Evolutionary conservation across 2,329 filamentous ascomycete species (phyloP).

Genomic region (Botrytis deweyae): DNA sequence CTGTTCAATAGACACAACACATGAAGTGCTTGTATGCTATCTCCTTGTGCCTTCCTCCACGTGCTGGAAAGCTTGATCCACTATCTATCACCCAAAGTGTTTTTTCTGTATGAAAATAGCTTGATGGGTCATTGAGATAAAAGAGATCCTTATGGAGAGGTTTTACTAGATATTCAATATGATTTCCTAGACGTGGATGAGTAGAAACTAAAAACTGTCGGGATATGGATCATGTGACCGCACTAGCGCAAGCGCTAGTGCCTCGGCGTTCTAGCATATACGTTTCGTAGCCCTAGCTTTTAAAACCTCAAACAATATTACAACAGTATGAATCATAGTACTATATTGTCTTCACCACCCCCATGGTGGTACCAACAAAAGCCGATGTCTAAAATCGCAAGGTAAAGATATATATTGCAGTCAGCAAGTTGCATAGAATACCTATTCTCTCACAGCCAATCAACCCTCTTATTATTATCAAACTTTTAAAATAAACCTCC

Average conservation of each 20-base stretch:
- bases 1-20: not conserved
- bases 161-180: not conserved
- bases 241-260: too few relatives aligned
- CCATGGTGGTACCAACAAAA: too few relatives aligned
- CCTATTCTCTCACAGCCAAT: not conserved
- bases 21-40: not conserved
- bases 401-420: not conserved
- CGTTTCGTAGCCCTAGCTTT: too few relatives aligned
- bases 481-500: not conserved
- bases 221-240: too few relatives aligned
- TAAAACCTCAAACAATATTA: too few relatives aligned
- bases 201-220: not conserved
- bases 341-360: too few relatives aligned
- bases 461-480: not conserved
- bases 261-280: too few relatives aligned
- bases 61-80: too few relatives aligned
- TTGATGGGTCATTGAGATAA: not conserved
- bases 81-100: too few relatives aligned
- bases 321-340: too few relatives aligned
- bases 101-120: too few relatives aligned
- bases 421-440: not conserved
- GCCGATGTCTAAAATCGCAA: not conserved
- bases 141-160: not conserved
- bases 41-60: too few relatives aligned
- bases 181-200: not conserved